Percentiles rank a stretch among this genome's conserved stretches.
These are phyloP conservation scores for Brachypodium distachyon DNA, from an alignment of 202 grass and related monocot species.

Conservation along the genomic window DNA sequence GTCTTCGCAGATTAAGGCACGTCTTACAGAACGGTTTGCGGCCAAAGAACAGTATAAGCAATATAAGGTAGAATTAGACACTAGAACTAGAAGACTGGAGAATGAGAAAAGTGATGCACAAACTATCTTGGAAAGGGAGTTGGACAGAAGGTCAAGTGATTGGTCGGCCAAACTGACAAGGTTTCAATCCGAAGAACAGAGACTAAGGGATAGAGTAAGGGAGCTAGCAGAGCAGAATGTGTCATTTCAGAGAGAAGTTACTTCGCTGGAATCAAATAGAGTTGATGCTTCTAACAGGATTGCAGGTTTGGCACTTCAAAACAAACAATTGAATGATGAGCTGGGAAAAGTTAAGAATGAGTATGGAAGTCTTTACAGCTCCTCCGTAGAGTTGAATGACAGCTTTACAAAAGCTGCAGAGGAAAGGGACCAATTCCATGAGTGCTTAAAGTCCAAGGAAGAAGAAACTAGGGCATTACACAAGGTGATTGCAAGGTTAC, in stretches of 20 bases:
- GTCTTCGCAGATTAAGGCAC: slow-evolving; percentile 66
- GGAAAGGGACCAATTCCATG: slow-evolving; percentile 39
- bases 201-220: slow-evolving; percentile 59
- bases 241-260: slow-evolving; percentile 75
- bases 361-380: slow-evolving; percentile 27
- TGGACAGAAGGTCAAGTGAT: slow-evolving; percentile 64
- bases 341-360: slow-evolving; percentile 39
- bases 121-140: slow-evolving; percentile 43
- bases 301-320: slow-evolving; percentile 34
- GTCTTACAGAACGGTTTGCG: slow-evolving; percentile 61
- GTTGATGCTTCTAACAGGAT: slow-evolving; percentile 37
- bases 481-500: slow-evolving; percentile 56
- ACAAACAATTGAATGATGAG: slow-evolving; percentile 33
- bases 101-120: slow-evolving; percentile 59
- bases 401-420: slow-evolving; percentile 25
- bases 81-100: slow-evolving; percentile 49
- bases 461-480: slow-evolving; percentile 43
- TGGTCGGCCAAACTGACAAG: slow-evolving; percentile 56
- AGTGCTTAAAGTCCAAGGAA: slow-evolving; percentile 58
- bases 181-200: slow-evolving; percentile 81
- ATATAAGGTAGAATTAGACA: slow-evolving; percentile 59
- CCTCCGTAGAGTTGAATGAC: slow-evolving; percentile 38
- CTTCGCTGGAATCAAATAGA: slow-evolving; percentile 36
- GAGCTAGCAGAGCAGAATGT: slow-evolving; percentile 96
- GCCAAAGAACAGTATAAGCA: slow-evolving; percentile 49